Conservation (phyloP, 139 green algal genomes). For the Penium margaritaceum region DNA sequence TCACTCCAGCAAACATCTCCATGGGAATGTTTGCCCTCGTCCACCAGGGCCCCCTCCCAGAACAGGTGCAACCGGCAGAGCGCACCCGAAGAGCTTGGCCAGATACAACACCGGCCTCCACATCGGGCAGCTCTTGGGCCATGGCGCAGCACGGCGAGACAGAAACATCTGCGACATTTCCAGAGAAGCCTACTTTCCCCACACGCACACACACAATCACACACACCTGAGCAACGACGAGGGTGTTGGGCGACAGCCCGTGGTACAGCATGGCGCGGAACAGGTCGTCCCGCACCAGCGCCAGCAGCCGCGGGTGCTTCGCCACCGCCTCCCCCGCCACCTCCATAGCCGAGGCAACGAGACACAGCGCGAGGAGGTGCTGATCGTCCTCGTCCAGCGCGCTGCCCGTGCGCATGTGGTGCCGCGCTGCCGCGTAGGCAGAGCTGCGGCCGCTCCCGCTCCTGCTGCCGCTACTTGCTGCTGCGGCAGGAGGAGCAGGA, state of each 20-base stretch:
- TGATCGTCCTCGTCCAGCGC: slow-evolving; percentile 42
- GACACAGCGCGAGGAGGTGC: slow-evolving; percentile 65
- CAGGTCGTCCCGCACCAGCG: slow-evolving; percentile 62
- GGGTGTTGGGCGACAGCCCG: slow-evolving; percentile 43
- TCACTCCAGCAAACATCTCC: too few relatives aligned
- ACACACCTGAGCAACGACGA: slow-evolving; percentile 53
- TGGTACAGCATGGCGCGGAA: slow-evolving; percentile 54
- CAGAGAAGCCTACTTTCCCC: background rate
- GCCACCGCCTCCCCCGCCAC: slow-evolving; percentile 12
- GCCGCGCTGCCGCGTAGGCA: too few relatives aligned
- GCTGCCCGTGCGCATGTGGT: too few relatives aligned
- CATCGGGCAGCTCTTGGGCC: slow-evolving; percentile 75
- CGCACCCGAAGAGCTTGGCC: background rate
- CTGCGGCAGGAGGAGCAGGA: background rate
- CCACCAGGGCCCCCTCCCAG: too few relatives aligned
- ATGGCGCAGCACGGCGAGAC: slow-evolving; percentile 49
- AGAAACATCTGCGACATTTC: background rate
- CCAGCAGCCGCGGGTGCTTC: slow-evolving; percentile 57
- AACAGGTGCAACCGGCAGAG: background rate
- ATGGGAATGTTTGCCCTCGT: too few relatives aligned
- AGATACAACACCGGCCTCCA: slow-evolving; percentile 23
- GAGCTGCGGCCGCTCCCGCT: background rate
- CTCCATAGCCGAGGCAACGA: slow-evolving; percentile 64
- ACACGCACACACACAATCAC: slow-evolving; percentile 6
- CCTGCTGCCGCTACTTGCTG: background rate